A percentile compares a stretch with the other conserved stretches of the same genome.
phyloP scores from a whole-genome alignment of 139 green algal genomes.

The Closterium sp. region DNA sequence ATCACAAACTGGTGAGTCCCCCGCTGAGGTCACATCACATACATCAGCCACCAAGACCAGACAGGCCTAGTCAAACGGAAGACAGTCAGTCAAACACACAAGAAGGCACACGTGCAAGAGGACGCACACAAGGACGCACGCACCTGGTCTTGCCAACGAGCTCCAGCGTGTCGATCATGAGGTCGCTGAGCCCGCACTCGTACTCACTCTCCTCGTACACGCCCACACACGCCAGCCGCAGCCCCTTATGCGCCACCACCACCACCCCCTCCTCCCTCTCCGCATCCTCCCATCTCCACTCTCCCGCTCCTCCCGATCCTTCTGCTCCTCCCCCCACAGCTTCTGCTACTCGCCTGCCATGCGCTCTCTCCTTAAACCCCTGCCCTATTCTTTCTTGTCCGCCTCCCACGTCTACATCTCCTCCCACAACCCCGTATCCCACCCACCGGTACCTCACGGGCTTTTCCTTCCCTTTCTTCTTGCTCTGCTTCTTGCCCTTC shows the following conservation, averaged over 20 bases:
- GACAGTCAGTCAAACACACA: too few species aligned
- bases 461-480: conserved; percentile 19
- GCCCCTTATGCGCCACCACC: background rate
- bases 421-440: background rate
- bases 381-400: background rate
- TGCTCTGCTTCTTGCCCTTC: conserved; percentile 26
- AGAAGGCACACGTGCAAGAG: background rate
- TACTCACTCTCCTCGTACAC: background rate
- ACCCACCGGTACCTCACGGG: background rate
- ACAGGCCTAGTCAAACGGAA: too few species aligned
- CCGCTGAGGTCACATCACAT: too few species aligned
- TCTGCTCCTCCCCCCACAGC: conserved; percentile 34
- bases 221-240: background rate
- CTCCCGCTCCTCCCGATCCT: background rate
- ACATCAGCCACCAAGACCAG: too few species aligned
- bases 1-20: too few species aligned
- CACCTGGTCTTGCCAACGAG: background rate
- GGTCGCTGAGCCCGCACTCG: background rate
- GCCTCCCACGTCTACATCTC: background rate
- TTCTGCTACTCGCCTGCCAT: conserved; percentile 19
- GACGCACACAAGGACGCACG: background rate
- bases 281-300: background rate
- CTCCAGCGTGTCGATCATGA: background rate
- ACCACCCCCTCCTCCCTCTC: background rate
- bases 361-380: background rate